Percentiles rank a stretch among this genome's conserved stretches.
phyloP scores from a whole-genome alignment of 1,284 basidiomycete species.

The Omphalotus olearius region DNA sequence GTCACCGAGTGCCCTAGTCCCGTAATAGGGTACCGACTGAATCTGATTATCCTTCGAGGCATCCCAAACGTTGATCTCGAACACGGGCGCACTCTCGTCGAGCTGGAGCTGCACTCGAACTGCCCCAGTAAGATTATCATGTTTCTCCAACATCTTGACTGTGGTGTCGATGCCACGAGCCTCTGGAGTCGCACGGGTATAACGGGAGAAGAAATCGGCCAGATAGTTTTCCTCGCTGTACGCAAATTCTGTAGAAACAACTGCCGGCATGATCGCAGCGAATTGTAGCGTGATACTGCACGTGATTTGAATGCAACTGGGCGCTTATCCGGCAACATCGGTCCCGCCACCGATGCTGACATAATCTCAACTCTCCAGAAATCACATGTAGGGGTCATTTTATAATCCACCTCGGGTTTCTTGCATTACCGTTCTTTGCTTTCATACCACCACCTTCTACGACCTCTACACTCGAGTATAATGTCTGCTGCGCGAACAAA shows the following conservation, averaged over 20 bases:
- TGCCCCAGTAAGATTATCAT: background rate
- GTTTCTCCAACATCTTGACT: background rate
- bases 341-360: too few species aligned
- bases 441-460: background rate
- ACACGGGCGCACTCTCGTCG: background rate
- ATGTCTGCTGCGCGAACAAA: slow-evolving; percentile 21
- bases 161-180: slow-evolving; percentile 1
- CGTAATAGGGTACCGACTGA: too few species aligned
- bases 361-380: too few species aligned
- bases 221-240: background rate
- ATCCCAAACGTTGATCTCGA: background rate
- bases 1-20: too few species aligned
- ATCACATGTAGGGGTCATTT: too few species aligned
- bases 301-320: too few species aligned
- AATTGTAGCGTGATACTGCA: too few species aligned
- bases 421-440: background rate
- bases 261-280: background rate
- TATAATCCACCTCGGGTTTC: too few species aligned
- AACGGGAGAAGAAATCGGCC: background rate
- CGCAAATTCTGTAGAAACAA: background rate
- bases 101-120: background rate
- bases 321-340: too few species aligned
- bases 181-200: background rate
- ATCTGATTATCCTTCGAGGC: background rate
- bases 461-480: background rate